Conservation (phyloP, 331 rosid species). For the Quercus phellos region DNA sequence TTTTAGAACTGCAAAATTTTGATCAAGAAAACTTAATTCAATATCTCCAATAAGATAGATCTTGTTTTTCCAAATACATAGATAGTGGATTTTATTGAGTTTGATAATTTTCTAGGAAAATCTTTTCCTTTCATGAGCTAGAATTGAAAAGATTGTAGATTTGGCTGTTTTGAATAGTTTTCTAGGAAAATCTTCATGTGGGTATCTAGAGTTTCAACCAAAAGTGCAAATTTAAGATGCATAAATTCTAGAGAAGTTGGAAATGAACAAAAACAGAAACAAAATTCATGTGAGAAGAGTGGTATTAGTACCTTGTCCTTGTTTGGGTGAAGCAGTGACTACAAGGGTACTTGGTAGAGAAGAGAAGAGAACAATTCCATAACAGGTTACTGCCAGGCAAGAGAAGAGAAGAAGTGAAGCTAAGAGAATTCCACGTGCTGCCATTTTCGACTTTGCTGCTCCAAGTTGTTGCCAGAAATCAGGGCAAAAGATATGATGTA, state of each 20-base stretch:
- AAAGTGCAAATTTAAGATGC: neutral
- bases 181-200: neutral
- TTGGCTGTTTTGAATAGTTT: neutral
- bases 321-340: constrained; percentile 57
- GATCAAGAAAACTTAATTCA: neutral
- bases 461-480: constrained; percentile 1
- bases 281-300: neutral
- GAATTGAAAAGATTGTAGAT: neutral
- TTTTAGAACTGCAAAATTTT: constrained; percentile 47
- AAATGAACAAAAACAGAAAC: neutral
- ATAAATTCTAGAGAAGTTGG: neutral
- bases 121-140: neutral
- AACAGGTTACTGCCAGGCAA: constrained; percentile 43
- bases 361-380: constrained; percentile 46
- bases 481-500: constrained; percentile 9
- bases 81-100: neutral
- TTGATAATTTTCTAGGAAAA: neutral
- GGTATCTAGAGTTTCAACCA: neutral
- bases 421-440: constrained; percentile 35
- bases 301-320: constrained; percentile 44
- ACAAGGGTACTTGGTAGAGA: constrained; percentile 42
- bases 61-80: neutral
- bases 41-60: neutral
- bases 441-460: constrained; percentile 36
- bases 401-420: constrained; percentile 42